Conservation (phyloP, 2,329 filamentous ascomycete species). For the Penicillium sp. region DNA sequence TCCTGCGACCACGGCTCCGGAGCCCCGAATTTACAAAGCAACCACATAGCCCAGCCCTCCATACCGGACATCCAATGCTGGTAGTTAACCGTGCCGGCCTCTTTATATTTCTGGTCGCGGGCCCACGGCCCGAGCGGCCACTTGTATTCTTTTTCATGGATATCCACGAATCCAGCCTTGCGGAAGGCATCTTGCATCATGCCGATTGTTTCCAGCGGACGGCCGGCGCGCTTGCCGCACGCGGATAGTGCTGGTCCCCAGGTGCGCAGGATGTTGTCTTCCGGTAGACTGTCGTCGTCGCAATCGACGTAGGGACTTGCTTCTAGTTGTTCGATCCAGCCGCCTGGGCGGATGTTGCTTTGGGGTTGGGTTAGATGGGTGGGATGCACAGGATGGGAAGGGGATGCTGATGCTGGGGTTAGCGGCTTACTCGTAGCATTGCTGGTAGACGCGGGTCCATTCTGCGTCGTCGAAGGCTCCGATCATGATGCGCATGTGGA, state of each 20-base stretch:
- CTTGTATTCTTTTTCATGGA: constrained; percentile 29
- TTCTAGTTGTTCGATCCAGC: constrained; percentile 23
- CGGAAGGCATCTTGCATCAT: constrained; percentile 24
- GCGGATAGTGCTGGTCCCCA: constrained; percentile 17
- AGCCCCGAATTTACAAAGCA: constrained; percentile 24
- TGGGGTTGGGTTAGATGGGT: not conserved
- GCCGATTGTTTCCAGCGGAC: constrained; percentile 20
- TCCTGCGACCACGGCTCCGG: constrained; percentile 20
- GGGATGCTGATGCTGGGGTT: no score
- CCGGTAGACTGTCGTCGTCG: constrained; percentile 17
- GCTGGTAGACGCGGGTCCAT: constrained; percentile 18
- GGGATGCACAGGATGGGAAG: no score
- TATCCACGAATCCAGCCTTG: constrained; percentile 31
- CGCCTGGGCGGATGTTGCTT: constrained; percentile 20
- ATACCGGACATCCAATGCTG: constrained; percentile 28
- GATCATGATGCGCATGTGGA: constrained; percentile 25
- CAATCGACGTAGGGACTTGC: constrained; percentile 17
- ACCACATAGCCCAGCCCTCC: constrained; percentile 28
- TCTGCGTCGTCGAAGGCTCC: constrained; percentile 13
- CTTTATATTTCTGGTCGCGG: constrained; percentile 27
- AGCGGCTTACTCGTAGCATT: constrained; percentile 17
- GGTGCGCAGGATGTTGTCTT: constrained; percentile 12
- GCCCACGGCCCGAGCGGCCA: constrained; percentile 34
- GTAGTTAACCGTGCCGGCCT: constrained; percentile 41
- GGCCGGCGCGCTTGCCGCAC: constrained; percentile 23